phyloP scores from a whole-genome alignment of 2,329 filamentous ascomycete genomes.

The Hypoxylon sp. region DNA sequence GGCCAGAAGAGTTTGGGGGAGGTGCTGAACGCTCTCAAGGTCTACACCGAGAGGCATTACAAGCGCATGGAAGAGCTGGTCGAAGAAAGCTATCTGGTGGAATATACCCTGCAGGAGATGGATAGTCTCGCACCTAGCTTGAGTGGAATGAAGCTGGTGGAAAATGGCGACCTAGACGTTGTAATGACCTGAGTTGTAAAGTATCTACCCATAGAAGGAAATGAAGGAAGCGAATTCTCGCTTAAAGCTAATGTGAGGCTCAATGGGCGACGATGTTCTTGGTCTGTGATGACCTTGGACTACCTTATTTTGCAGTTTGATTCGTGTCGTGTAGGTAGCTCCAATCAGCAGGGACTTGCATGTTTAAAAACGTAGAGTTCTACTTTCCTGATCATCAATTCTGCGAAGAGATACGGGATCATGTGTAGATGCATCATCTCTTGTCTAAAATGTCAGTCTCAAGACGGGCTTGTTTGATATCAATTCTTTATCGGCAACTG shows the following conservation, averaged over 20 bases:
- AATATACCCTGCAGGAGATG: conserved; percentile 95
- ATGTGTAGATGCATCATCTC: not conserved
- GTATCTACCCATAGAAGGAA: too few relatives aligned
- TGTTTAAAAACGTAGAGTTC: not conserved
- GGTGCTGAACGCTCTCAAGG: conserved; percentile 85
- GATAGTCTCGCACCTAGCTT: conserved; percentile 72
- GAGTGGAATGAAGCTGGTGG: conserved; percentile 54
- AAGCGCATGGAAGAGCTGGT: conserved; percentile 88
- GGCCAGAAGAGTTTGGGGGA: conserved; percentile 80
- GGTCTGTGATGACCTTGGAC: not conserved
- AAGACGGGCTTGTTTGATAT: not conserved
- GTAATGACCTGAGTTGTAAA: conserved; percentile 53
- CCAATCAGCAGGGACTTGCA: not conserved
- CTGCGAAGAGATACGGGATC: not conserved
- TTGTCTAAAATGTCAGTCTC: not conserved
- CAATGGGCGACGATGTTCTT: not conserved
- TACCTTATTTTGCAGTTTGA: not conserved
- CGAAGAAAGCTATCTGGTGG: conserved; percentile 93
- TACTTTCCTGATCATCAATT: not conserved
- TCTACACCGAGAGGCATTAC: conserved; percentile 95
- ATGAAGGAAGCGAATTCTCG: not conserved
- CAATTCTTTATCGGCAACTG: not conserved
- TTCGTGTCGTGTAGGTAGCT: not conserved
- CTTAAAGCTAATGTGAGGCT: not conserved
- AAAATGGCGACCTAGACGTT: conserved; percentile 57